phyloP scores from a whole-genome alignment of 768 basidiomycete species.

The Leccinum ochraceum region DNA sequence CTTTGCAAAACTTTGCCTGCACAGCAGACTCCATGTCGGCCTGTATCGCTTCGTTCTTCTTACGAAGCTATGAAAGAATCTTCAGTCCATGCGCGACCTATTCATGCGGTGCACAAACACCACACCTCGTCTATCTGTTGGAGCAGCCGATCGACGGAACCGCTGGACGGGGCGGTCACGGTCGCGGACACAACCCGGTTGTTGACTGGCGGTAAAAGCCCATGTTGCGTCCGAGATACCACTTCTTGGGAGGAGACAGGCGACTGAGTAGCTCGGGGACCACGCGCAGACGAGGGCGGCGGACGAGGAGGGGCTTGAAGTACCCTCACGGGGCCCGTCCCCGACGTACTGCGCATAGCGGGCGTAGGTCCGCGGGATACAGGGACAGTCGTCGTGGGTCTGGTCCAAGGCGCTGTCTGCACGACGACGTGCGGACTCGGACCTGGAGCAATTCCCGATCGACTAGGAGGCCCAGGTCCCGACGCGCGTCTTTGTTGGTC shows the following conservation, averaged over 20 bases:
- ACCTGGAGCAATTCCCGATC: constrained; percentile 13
- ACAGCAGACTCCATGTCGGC: constrained; percentile 47
- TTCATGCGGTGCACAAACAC: constrained; percentile 7
- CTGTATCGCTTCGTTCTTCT: constrained; percentile 50
- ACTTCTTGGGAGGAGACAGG: constrained; percentile 24
- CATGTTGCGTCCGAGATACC: constrained; percentile 15
- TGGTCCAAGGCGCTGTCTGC: constrained; percentile 11
- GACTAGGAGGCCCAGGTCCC: constrained; percentile 16
- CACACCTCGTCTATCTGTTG: constrained; percentile 52
- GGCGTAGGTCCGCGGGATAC: constrained; percentile 16
- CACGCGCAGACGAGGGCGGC: constrained; percentile 18
- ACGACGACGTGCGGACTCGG: constrained; percentile 9
- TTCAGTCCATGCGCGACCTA: constrained; percentile 14
- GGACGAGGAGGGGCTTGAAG: constrained; percentile 13
- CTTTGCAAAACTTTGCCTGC: constrained; percentile 55
- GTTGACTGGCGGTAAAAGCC: constrained; percentile 9
- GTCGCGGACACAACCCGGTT: constrained; percentile 7
- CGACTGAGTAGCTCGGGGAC: constrained; percentile 11
- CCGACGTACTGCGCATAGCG: constrained; percentile 13
- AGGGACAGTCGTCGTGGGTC: constrained; percentile 10
- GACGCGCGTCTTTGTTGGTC: constrained; percentile 21
- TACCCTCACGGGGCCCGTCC: constrained; percentile 11
- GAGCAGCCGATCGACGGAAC: constrained; percentile 22
- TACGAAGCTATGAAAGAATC: constrained; percentile 43
- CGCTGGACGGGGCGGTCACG: neutral